Conservation (phyloP, 2,329 filamentous ascomycete species). For the Lachnum nothofagi region DNA sequence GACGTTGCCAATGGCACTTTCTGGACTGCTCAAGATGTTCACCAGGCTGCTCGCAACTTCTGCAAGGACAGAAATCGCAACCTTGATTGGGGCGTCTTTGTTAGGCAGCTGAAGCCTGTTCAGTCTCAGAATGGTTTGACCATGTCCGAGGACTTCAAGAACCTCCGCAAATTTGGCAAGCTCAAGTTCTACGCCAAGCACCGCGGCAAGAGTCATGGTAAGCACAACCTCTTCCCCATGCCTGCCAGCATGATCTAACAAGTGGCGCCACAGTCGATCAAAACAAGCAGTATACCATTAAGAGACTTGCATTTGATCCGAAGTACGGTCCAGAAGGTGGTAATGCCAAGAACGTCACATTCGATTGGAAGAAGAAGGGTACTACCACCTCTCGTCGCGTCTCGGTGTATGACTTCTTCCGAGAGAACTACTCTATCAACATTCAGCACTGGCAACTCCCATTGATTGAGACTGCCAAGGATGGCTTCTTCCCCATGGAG, state of each 20-base stretch:
- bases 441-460: slow-evolving; percentile 48
- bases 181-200: slow-evolving; percentile 54
- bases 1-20: slow-evolving; percentile 91
- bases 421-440: slow-evolving; percentile 47
- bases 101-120: slow-evolving; percentile 21
- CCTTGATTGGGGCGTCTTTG: slow-evolving; percentile 22
- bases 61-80: slow-evolving; percentile 24
- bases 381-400: slow-evolving; percentile 35
- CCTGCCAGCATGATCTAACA: background rate
- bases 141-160: slow-evolving; percentile 48
- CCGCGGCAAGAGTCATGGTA: slow-evolving; percentile 40
- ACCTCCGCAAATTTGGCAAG: slow-evolving; percentile 49
- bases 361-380: slow-evolving; percentile 45
- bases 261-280: slow-evolving; percentile 22
- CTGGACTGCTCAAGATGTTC: slow-evolving; percentile 51
- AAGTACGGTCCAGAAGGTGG: slow-evolving; percentile 43
- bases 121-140: slow-evolving; percentile 8
- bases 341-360: slow-evolving; percentile 48
- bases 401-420: slow-evolving; percentile 52
- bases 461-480: slow-evolving; percentile 52
- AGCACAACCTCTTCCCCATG: background rate
- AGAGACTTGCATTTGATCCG: slow-evolving; percentile 43
- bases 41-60: slow-evolving; percentile 32
- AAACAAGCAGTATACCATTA: slow-evolving; percentile 48
- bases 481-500: slow-evolving; percentile 57